Percentiles rank a stretch among this genome's conserved stretches.
These are phyloP conservation scores for Senna siamea DNA, from an alignment of 306 rosid species.

Conservation along the genomic window DNA sequence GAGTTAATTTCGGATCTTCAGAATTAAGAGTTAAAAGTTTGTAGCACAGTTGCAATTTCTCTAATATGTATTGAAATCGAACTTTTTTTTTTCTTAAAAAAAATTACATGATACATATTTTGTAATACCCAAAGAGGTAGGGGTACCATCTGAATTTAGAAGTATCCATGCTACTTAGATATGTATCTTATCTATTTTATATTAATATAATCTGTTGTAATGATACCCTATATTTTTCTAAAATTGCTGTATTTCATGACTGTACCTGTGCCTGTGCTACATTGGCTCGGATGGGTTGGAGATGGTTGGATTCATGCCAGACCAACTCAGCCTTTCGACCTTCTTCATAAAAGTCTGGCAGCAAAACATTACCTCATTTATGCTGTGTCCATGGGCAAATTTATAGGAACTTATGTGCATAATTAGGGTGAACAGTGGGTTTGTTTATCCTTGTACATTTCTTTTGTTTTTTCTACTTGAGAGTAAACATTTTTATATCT, in stretches of 20 bases:
- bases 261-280: neutral
- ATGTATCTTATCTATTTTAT: neutral
- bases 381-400: neutral
- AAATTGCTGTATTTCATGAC: neutral
- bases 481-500: slow-evolving; percentile 19
- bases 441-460: slow-evolving; percentile 11
- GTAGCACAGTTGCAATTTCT: no score
- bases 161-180: no score
- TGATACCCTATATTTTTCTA: neutral
- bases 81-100: no score
- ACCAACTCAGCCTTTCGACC: slow-evolving; percentile 5
- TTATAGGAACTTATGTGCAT: slow-evolving; percentile 9
- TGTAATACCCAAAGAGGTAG: no score
- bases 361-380: neutral
- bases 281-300: slow-evolving; percentile 17
- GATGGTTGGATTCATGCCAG: neutral
- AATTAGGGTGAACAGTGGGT: slow-evolving; percentile 17
- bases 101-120: no score
- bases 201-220: neutral
- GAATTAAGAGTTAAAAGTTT: no score
- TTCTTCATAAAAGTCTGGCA: slow-evolving; percentile 1
- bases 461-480: slow-evolving; percentile 20
- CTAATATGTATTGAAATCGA: no score
- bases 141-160: neutral
- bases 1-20: no score